Conservation (phyloP, 2,329 filamentous ascomycete genomes). For the Alternaria consortialis region DNA sequence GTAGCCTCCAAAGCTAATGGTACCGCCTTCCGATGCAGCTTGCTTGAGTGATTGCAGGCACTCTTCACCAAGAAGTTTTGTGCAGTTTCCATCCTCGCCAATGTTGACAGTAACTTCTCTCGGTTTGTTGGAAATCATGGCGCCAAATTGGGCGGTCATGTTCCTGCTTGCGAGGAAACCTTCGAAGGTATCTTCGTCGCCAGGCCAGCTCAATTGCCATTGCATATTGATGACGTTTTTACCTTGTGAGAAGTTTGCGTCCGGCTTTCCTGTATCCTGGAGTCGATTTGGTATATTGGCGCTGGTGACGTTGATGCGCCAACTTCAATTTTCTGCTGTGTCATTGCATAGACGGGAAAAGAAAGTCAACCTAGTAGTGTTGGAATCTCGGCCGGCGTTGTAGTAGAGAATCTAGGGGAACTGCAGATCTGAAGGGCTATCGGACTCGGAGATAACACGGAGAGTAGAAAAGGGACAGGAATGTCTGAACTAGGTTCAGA, state of each 20-base stretch:
- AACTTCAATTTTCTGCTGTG: background rate
- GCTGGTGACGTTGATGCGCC: conserved; percentile 7
- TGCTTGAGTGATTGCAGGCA: conserved; percentile 1
- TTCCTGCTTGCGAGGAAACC: background rate
- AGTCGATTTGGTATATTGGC: conserved; percentile 1
- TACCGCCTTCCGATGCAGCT: background rate
- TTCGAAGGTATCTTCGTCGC: background rate
- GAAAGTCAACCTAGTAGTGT: no score
- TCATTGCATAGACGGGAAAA: no score
- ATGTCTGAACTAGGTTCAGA: no score
- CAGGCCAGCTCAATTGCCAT: conserved; percentile 11
- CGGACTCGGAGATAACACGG: no score
- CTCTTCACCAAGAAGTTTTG: background rate
- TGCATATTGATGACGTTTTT: conserved; percentile 2
- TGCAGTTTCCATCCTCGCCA: conserved; percentile 8
- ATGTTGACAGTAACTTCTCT: background rate
- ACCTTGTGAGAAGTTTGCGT: conserved; percentile 3
- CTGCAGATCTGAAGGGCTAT: no score
- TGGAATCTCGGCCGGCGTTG: background rate
- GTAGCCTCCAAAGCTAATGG: background rate
- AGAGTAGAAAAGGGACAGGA: no score
- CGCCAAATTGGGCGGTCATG: background rate
- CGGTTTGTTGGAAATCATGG: conserved; percentile 4
- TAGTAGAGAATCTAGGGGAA: no score
- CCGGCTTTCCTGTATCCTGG: background rate